Base-by-base conservation (phyloP, 805 yeast genomes). In the Cephaloascus albidus region DNA sequence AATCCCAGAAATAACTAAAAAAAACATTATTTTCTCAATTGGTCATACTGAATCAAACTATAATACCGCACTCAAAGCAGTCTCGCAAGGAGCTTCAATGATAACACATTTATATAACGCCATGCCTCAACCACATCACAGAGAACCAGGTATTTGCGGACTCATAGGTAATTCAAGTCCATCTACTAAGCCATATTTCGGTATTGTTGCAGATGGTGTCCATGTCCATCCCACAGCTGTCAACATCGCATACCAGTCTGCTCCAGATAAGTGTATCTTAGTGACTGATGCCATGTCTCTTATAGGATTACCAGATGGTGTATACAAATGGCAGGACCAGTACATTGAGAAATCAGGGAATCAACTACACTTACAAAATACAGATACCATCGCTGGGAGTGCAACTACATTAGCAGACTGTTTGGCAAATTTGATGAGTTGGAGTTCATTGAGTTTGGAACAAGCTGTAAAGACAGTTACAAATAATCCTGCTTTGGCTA, bases 71-170 rank as follows among this genome's bases (percentile, higher is more conserved):
- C 42, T 65, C 18, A 54, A 61, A 38, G 81, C 81, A 0, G 56
- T 75, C 28, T 52, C 57, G 18, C 47, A 58, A n/a, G 81, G 81
- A 18, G 77, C 78, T 14, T 49, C 68, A n/a, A 74, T 76, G 80
- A 60, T 76, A 40, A 76, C 82, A 3, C 82, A 76, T 49, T 60
- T 76, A 38, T 76, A 71, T 55, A 76, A 76, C 47, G 82, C 82
- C 46, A 76, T 76, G 82, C 77, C 78, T 3, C 61, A 51, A 36
- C 77, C 76, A 5, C 80, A 74, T 48, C 81, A 75, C 49, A 58
- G 82, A 47, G 73, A 74, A 38, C 74, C 72, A 10, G 80, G 81
- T 12, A 69, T 74, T 17, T 65, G 74, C 28, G 82, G 81, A 2
- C 57, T 75, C 27, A 54, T 68, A 6, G 60, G 63, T 10, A 42